phyloP scores from a whole-genome alignment of 169 alveolate species.

The Neospora caninum region DNA sequence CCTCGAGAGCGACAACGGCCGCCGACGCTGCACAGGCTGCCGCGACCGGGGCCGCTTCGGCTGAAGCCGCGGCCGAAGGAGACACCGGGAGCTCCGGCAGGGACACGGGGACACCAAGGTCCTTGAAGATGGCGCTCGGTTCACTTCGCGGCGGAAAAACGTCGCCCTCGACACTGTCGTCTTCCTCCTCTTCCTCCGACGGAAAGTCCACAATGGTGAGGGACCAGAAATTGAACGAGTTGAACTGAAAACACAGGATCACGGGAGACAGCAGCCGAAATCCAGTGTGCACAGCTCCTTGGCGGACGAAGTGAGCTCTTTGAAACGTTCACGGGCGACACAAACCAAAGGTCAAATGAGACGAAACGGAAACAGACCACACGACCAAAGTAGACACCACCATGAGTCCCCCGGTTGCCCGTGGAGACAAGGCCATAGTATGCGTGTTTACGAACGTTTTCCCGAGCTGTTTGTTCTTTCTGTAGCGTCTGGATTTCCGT shows the following conservation, averaged over 20 bases:
- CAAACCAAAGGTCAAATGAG: too few species aligned
- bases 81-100: background rate
- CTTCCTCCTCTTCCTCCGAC: conserved; percentile 20
- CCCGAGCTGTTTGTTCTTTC: too few species aligned
- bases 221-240: conserved; percentile 66
- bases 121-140: background rate
- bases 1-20: background rate
- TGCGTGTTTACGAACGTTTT: too few species aligned
- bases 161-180: background rate
- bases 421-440: too few species aligned
- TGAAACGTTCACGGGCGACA: too few species aligned
- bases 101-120: background rate
- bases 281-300: background rate
- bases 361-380: too few species aligned
- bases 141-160: background rate
- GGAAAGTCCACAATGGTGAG: conserved; percentile 23
- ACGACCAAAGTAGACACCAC: too few species aligned
- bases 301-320: too few species aligned
- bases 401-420: too few species aligned
- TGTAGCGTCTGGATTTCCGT: too few species aligned
- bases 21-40: conserved; percentile 13
- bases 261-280: background rate
- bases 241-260: conserved; percentile 60
- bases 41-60: conserved; percentile 30
- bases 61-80: background rate